phyloP scores from a whole-genome alignment of 2,329 filamentous ascomycete species.

The Sporothrix mexicana region DNA sequence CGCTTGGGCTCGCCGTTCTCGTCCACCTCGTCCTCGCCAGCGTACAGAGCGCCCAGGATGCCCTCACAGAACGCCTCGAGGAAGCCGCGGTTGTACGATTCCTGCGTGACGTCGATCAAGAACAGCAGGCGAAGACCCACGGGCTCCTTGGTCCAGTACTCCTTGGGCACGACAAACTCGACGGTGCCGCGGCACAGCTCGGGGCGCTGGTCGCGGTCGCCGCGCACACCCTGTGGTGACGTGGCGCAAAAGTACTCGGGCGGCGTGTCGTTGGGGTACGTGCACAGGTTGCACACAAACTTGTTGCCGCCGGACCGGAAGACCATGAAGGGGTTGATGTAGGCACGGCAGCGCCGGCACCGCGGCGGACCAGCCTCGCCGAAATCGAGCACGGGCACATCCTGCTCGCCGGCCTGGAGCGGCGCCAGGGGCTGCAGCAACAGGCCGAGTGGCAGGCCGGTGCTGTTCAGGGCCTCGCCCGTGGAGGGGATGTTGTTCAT shows the following conservation, averaged over 20 bases:
- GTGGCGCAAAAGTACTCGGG: constrained; percentile 93
- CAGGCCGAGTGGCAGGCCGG: constrained; percentile 84
- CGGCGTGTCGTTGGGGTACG: constrained; percentile 92
- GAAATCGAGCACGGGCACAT: constrained; percentile 93
- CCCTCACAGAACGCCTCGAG: constrained; percentile 89
- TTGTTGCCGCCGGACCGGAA: constrained; percentile 94
- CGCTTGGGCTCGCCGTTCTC: constrained; percentile 61
- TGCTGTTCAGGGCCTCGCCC: constrained; percentile 77
- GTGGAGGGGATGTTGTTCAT: constrained; percentile 91
- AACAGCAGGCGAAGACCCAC: constrained; percentile 89
- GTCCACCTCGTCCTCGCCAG: constrained; percentile 60
- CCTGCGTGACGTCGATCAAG: constrained; percentile 89
- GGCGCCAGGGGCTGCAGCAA: constrained; percentile 86
- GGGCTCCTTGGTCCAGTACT: constrained; percentile 97
- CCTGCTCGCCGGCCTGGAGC: constrained; percentile 80
- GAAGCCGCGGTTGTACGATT: constrained; percentile 89
- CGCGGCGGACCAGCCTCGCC: constrained; percentile 87
- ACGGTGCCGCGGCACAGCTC: constrained; percentile 92
- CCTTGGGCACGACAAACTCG: constrained; percentile 95
- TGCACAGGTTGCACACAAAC: constrained; percentile 97
- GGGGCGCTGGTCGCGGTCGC: constrained; percentile 86
- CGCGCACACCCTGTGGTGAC: constrained; percentile 81
- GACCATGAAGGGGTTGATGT: constrained; percentile 99
- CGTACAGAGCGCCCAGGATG: constrained; percentile 83
- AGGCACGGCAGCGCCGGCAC: constrained; percentile 90